Evolutionary conservation across 257 asterid species (phyloP).

Genomic region (Solanum microdontum): DNA sequence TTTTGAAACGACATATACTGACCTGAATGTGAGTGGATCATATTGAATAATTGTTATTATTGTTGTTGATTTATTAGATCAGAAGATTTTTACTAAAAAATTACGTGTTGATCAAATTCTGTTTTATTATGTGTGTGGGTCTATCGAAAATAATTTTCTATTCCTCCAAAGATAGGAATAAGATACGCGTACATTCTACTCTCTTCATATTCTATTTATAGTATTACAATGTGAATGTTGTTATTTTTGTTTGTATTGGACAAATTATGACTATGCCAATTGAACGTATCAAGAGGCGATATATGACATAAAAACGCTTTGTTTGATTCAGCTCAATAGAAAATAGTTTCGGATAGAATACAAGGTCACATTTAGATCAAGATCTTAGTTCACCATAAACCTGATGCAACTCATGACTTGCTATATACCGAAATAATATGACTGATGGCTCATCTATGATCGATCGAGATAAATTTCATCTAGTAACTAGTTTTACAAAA

Average conservation of each 20-base stretch:
- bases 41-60: neutral
- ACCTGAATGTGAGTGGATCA: neutral
- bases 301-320: too few species aligned
- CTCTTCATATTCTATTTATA: too few species aligned
- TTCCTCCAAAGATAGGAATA: rapidly evolving
- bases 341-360: neutral
- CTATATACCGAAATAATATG: neutral
- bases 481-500: neutral
- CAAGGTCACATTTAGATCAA: neutral
- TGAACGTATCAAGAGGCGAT: neutral
- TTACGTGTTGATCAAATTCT: too few species aligned
- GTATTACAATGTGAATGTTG: too few species aligned
- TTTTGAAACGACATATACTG: neutral
- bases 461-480: neutral
- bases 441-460: neutral
- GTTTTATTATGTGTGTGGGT: neutral
- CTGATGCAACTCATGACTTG: neutral
- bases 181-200: too few species aligned
- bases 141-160: too few species aligned
- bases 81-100: too few species aligned
- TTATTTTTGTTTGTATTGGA: too few species aligned
- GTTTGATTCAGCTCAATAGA: neutral
- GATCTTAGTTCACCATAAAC: neutral
- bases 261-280: too few species aligned
- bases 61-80: too few species aligned